phyloP scores from a whole-genome alignment of 495 filamentous ascomycete genomes.

The Physcia stellaris region DNA sequence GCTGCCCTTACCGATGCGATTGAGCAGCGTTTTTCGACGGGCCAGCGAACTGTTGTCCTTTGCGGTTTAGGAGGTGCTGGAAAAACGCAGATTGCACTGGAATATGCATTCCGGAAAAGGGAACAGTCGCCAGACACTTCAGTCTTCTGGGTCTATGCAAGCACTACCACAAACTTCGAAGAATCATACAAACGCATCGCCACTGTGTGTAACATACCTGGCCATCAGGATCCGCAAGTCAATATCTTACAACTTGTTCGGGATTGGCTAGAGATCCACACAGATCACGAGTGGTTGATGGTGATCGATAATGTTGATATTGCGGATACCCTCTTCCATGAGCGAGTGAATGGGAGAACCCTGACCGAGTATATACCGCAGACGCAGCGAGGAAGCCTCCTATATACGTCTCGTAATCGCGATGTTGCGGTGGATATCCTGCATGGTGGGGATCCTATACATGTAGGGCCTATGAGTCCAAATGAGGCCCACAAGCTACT shows the following conservation, averaged over 20 bases:
- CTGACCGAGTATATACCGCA: slow-evolving; percentile 23
- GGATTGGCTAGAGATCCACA: slow-evolving; percentile 5
- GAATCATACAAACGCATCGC: slow-evolving; percentile 31
- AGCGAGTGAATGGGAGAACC: slow-evolving; percentile 4
- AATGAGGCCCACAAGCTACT: too few relatives aligned
- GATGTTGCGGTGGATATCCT: slow-evolving; percentile 9
- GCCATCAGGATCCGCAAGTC: background rate
- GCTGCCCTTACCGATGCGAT: too few relatives aligned
- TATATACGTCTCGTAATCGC: slow-evolving; percentile 28
- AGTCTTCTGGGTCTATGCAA: slow-evolving; percentile 35
- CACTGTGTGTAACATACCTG: slow-evolving; percentile 14
- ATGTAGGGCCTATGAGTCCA: too few relatives aligned
- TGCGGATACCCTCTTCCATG: slow-evolving; percentile 14
- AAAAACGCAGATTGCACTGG: slow-evolving; percentile 40
- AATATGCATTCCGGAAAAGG: slow-evolving; percentile 26
- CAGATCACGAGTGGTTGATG: slow-evolving; percentile 19
- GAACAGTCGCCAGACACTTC: slow-evolving; percentile 17
- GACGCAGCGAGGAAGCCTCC: slow-evolving; percentile 20
- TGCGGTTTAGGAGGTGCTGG: slow-evolving; percentile 12
- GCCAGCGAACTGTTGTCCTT: too few relatives aligned
- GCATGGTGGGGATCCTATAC: background rate
- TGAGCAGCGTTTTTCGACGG: too few relatives aligned
- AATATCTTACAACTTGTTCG: slow-evolving; percentile 7
- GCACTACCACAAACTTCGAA: slow-evolving; percentile 24
- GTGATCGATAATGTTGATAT: slow-evolving; percentile 26